Base-by-base conservation (phyloP, 75 land plant species). In the Sequoiadendron giganteum region DNA sequence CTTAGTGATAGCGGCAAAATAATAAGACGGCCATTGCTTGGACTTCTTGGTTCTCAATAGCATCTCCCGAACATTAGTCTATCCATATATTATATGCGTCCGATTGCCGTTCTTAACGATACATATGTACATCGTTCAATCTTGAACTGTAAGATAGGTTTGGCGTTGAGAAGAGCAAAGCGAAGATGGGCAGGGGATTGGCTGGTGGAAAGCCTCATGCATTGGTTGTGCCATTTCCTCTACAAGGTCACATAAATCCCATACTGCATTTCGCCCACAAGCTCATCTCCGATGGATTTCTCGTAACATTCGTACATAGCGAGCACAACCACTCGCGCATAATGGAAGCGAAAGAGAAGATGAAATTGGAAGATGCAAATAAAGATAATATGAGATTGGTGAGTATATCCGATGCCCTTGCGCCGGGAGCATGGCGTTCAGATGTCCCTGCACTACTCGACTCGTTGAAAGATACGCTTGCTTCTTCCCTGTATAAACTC, bases 271-370 rank as follows among this genome's bases (percentile, higher is more conserved):
- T 94, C 10, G 90, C 94, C 75, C 30, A 88, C 48, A 90, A 89
- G 47, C 90, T 92, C n/a, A 92, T 92, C 32, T 58, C 90, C 32
- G 18, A 56, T 38, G 95, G 95, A 85, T 90, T 94, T 90, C 58
- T 87, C 56, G 84, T 94, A 89, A 94, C 94, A 70, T 94, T 93
- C 89, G 87, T 93, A 61, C 90, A 92, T 89, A 92, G 92, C 40
- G 91, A 91, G n/a, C 58, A 80, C 85, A 86, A 90, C 86, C 95
- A 94, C 21, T 40, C 6, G 19, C 28, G 81, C 42, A 38, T 78
- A 39, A 15, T 78, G 25, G 43, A 78, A 39, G 81, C 81, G 4
- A 78, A 18, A 8, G 40, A 30, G 43, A 78, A 78, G 45, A 34
- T 34, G 43, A 7, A 15, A 78, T 5, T 13, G 3, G 16, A 38